Base-by-base conservation (phyloP, 768 basidiomycete species). In the Collybia nuda region DNA sequence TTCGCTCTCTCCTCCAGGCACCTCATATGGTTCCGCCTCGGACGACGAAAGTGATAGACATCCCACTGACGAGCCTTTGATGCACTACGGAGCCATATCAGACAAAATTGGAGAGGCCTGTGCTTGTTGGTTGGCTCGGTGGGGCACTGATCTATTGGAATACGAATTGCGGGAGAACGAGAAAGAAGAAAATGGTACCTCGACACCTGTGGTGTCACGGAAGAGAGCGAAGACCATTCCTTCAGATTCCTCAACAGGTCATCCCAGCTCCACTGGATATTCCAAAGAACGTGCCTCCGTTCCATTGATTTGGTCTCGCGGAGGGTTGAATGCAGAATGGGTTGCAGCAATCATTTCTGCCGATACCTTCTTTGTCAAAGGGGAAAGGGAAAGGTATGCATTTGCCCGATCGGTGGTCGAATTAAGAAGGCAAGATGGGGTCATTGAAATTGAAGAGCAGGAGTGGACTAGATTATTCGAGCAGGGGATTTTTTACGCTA, bases 101-200 rank as follows among this genome's bases (percentile, higher is more conserved):
- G 84, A 93, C 67, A 95, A 92, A 71, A 90, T 97, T 49, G 94
- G 94, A 11, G 93, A 96, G 67, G 87, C 91, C 0, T 86, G 87
- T 57, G 80, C 81, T 2, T 91, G 88, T 65, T 98, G 93, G 93
- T 73, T 97, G 15, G 78, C 85, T 1, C 76, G 90, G 39, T 98
- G 94, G 94, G 90, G 85, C 0, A 63, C 69, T 11, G 93, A 97
- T 62, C 76, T 96, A 54, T 75, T 96, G n/a, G 60, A 62, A 7
- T 75, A 79, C 26, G 90, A 92, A 60, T 78, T 84, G 56, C 67
- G 66, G 37, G 50, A 62, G 45, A 61, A 59, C 7, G 56, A 53
- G 14, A 54, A 43, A 12, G 40, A 51, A 32, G 63, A 64, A 6
- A 54, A 55, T 18, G 1, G 46, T 21, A 29, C 44, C 3, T 28